phyloP scores from a whole-genome alignment of 768 basidiomycete species.

The Rhizopogon vinicolor region DNA sequence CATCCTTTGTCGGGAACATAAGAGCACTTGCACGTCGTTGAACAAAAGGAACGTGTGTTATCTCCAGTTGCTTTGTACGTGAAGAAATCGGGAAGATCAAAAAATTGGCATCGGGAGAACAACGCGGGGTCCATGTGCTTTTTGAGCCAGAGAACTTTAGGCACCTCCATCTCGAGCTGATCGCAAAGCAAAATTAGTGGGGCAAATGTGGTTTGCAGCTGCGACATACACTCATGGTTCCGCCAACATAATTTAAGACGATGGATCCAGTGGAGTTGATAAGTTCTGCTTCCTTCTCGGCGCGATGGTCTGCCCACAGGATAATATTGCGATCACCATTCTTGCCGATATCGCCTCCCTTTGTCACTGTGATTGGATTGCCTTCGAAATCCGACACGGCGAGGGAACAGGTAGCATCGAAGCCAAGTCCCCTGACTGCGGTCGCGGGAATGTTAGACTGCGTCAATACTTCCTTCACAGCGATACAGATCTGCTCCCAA shows the following conservation, averaged over 20 bases:
- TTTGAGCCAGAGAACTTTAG: conserved; percentile 96
- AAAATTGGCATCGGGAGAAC: conserved; percentile 78
- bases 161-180: conserved; percentile 97
- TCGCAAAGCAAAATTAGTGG: conserved; percentile 3
- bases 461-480: conserved; percentile 59
- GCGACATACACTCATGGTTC: conserved; percentile 80
- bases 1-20: conserved; percentile 87
- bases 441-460: conserved; percentile 50
- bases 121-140: conserved; percentile 68
- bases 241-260: conserved; percentile 93
- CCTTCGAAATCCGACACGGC: conserved; percentile 79
- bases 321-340: conserved; percentile 81
- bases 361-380: conserved; percentile 69
- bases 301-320: conserved; percentile 96
- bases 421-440: conserved; percentile 81
- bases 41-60: conserved; percentile 81
- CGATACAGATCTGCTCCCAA: conserved; percentile 65
- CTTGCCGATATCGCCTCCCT: conserved; percentile 56
- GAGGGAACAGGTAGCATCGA: conserved; percentile 96
- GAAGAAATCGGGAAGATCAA: conserved; percentile 92
- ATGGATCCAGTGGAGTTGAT: conserved; percentile 84
- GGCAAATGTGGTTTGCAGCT: not conserved
- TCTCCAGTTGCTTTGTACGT: conserved; percentile 84
- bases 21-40: conserved; percentile 93
- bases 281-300: conserved; percentile 83